Percentiles rank a stretch among this genome's conserved stretches.
Conservation (phyloP, 441 rosid species). For the Biscutella laevigata region DNA sequence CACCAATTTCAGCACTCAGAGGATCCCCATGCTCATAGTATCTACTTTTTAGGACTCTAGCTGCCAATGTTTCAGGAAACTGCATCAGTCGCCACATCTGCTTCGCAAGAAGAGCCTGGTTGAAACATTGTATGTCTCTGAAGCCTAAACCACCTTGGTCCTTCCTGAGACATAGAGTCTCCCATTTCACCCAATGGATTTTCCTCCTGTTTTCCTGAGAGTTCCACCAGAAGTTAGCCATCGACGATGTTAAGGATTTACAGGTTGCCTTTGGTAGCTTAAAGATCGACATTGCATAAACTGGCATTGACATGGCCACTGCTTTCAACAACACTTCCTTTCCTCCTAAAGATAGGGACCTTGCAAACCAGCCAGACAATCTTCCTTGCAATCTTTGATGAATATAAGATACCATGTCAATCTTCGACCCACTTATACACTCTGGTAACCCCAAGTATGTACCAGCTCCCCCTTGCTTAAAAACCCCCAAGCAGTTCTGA, state of each 20-base stretch:
- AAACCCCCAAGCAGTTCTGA: accelerated
- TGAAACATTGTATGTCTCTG: neutral
- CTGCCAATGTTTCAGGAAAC: accelerated
- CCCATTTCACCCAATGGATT: neutral
- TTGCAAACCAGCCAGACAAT: neutral
- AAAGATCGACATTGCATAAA: neutral
- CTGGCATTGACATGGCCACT: neutral
- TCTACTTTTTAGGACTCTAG: neutral
- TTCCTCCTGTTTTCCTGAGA: neutral
- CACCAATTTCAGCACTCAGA: too few relatives aligned
- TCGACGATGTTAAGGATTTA: too few relatives aligned
- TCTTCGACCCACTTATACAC: neutral
- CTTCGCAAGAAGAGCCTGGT: neutral
- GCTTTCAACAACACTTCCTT: neutral
- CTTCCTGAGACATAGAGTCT: neutral
- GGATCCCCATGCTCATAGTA: neutral
- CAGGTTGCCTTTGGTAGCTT: neutral
- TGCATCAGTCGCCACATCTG: neutral
- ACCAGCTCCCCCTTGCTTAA: too few relatives aligned
- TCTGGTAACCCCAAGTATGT: neutral
- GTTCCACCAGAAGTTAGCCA: too few relatives aligned
- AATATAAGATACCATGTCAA: accelerated
- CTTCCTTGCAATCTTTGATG: accelerated
- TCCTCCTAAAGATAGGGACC: accelerated
- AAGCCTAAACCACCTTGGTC: neutral